phyloP scores from a whole-genome alignment of 2,329 filamentous ascomycete species.

The Diaporthe aspalathi region DNA sequence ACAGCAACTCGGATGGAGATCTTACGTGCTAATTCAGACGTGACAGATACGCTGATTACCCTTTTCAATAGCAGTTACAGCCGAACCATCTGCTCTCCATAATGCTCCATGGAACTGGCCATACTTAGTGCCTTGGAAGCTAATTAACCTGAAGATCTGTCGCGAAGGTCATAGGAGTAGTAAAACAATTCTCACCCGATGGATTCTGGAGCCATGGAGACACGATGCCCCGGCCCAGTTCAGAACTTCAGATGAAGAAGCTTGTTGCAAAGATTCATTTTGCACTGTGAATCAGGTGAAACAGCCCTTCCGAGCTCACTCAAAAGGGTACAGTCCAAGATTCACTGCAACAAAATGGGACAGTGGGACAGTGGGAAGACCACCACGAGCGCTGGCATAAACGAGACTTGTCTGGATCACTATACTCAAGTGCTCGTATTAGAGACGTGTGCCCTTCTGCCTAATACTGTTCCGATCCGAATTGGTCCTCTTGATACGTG shows the following conservation, averaged over 20 bases:
- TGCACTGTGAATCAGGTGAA: fast-evolving
- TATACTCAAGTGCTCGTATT: too few relatives aligned
- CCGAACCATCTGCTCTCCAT: neutral
- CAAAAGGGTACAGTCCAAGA: neutral
- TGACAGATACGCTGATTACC: neutral
- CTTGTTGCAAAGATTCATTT: constrained; percentile 36
- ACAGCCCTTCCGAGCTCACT: neutral
- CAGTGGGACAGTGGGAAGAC: too few relatives aligned
- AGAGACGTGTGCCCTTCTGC: too few relatives aligned
- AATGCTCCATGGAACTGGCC: neutral
- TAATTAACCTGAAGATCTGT: neutral
- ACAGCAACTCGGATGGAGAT: neutral
- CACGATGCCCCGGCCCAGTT: neutral
- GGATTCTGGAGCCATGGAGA: neutral
- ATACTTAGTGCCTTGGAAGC: neutral
- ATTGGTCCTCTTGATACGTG: too few relatives aligned
- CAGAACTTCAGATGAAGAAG: constrained; percentile 32
- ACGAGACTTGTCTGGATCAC: too few relatives aligned
- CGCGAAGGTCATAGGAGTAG: neutral
- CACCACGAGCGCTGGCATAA: too few relatives aligned
- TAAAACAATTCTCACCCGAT: neutral
- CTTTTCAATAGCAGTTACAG: neutral
- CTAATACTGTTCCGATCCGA: too few relatives aligned
- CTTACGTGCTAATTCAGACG: neutral
- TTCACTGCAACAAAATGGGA: too few relatives aligned